Percentiles rank a stretch among this genome's conserved stretches.
phyloP scores from a whole-genome alignment of 768 basidiomycete species.

The Phanerochaete carnosa region DNA sequence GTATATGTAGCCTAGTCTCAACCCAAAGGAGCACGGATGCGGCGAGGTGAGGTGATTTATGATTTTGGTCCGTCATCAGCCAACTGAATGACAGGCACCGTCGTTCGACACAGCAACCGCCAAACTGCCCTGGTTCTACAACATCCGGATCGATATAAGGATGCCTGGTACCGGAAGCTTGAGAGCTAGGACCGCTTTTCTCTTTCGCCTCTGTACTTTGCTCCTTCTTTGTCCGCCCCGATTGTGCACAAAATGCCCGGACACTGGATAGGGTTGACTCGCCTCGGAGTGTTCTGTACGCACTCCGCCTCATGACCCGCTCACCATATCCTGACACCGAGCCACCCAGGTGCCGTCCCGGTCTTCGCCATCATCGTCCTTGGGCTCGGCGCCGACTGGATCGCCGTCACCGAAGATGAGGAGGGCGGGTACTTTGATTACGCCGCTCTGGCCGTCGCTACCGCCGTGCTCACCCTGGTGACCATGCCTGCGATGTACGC shows the following conservation, averaged over 20 bases:
- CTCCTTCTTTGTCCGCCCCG: not conserved
- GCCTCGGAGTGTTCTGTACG: slow-evolving; percentile 1
- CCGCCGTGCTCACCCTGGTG: slow-evolving; percentile 7
- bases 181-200: not conserved
- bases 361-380: slow-evolving; percentile 31
- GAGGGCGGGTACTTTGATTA: slow-evolving; percentile 17
- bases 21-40: not conserved
- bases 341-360: slow-evolving; percentile 1
- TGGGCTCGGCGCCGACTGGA: slow-evolving; percentile 26
- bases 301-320: not conserved
- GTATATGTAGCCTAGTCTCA: not conserved
- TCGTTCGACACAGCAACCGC: slow-evolving; percentile 1
- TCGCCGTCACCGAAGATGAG: slow-evolving; percentile 17
- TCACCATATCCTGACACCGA: no score
- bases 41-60: not conserved
- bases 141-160: not conserved
- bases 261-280: not conserved
- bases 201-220: not conserved
- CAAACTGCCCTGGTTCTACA: not conserved
- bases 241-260: not conserved
- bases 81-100: not conserved
- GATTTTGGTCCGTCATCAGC: not conserved
- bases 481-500: slow-evolving; percentile 10
- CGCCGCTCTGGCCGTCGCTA: slow-evolving; percentile 27
- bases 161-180: not conserved